These are phyloP conservation scores for Zychaea mexicana DNA, from an alignment of 371 early-diverging fungal genomes.

Conservation along the genomic window DNA sequence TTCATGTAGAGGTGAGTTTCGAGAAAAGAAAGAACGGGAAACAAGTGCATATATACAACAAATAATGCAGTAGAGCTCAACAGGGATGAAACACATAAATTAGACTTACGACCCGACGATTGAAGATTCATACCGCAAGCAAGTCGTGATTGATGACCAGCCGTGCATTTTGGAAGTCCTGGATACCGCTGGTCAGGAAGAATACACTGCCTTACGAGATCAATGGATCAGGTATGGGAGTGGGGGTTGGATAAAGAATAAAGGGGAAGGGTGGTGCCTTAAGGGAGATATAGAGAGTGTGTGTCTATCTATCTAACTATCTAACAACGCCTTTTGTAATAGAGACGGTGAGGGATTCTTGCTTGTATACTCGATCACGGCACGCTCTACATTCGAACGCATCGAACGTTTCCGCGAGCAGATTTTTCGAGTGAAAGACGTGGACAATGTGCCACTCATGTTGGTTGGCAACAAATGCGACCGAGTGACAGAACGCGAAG, in stretches of 20 bases:
- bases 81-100: too few relatives aligned
- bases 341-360: conserved; percentile 89
- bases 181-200: conserved; percentile 95
- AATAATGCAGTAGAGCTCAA: background rate
- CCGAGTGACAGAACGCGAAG: conserved; percentile 72
- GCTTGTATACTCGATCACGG: conserved; percentile 88
- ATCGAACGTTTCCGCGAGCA: conserved; percentile 80
- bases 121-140: conserved; percentile 95
- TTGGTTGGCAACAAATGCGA: conserved; percentile 93
- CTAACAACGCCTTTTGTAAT: background rate
- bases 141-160: conserved; percentile 95
- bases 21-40: background rate
- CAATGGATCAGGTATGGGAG: conserved; percentile 72
- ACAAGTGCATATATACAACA: background rate
- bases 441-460: conserved; percentile 79
- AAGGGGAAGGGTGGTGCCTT: background rate
- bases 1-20: conserved; percentile 13
- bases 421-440: conserved; percentile 81
- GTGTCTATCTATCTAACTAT: background rate
- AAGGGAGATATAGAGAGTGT: background rate
- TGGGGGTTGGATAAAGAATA: background rate
- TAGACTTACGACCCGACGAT: conserved; percentile 90
- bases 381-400: conserved; percentile 80
- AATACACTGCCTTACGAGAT: conserved; percentile 81
- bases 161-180: conserved; percentile 93